Evolutionary conservation across 805 yeast genomes (phyloP), one percentile per base, ranked within the genome.

Genomic region (Naumovozyma dairenensis): DNA sequence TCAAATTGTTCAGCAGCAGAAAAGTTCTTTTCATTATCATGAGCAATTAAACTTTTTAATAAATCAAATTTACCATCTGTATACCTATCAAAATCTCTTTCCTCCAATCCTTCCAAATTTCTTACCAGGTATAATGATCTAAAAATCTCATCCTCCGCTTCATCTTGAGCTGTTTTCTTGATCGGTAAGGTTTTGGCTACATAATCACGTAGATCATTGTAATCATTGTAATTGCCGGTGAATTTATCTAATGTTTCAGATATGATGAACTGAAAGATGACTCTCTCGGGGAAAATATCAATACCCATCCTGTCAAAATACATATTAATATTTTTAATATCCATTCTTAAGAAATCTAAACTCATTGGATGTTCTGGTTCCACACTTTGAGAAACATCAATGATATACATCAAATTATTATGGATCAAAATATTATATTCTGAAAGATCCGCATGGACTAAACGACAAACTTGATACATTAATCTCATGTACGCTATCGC

Each of bases 281-380:
- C 66, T 40, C 94, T 69, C 57, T 92, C 97, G 3, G 93, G 74
- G 46, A 81, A 80, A 12, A 84, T 80, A 33, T 72, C 70, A 27
- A 87, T 83, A 24, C 78, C 77, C 55, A 79, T 76, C 40, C 77
- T 68, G 38, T 69, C 67, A 49, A 92, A 92, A 56, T 79, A 92
- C 48, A 83, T 92, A 51, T 89, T 92, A 16, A 89, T 83, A 52
- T 92, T 92, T 57, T 89, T 92, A 52, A 92, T 87, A 60, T 92
- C 99, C 98, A 92, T 92, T 53, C 99, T 68, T 39, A 92, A 62
- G 55, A 92, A 92, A 56, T 92, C 97, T 44, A 92, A 66, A 28
- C 94, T 81, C 85, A 85, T 85, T 8, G 96, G 97, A 59, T 92
- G 99, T 48, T 86, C 96, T 7, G 96, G 96, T 57, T 92, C 97